These are phyloP conservation scores for Aspergillus bertholletiae DNA, from an alignment of 495 filamentous ascomycete genomes.

Conservation along the genomic window DNA sequence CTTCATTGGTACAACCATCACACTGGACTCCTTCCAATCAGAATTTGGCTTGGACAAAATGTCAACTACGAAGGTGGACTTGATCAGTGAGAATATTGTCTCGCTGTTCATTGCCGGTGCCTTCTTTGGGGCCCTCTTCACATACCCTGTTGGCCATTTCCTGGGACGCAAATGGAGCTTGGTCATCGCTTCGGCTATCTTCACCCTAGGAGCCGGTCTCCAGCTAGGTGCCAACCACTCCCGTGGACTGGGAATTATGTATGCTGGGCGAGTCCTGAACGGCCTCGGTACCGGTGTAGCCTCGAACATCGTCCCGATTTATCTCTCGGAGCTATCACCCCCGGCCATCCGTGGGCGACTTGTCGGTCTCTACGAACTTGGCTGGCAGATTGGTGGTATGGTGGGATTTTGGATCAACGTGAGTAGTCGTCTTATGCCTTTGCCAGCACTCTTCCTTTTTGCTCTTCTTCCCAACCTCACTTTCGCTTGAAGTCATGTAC, in stretches of 20 bases:
- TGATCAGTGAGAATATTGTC: slow-evolving; percentile 64
- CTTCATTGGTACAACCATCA: slow-evolving; percentile 68
- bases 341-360: slow-evolving; percentile 76
- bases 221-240: slow-evolving; percentile 57
- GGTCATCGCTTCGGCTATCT: slow-evolving; percentile 49
- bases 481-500: too few species aligned
- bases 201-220: slow-evolving; percentile 61
- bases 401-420: slow-evolving; percentile 73
- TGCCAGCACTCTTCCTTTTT: neutral
- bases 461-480: neutral
- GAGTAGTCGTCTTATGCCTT: slow-evolving; percentile 9
- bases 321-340: slow-evolving; percentile 74
- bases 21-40: slow-evolving; percentile 53
- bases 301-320: slow-evolving; percentile 73
- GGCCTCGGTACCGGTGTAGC: slow-evolving; percentile 74
- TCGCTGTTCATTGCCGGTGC: slow-evolving; percentile 66
- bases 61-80: slow-evolving; percentile 29
- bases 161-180: slow-evolving; percentile 56
- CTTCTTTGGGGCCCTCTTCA: slow-evolving; percentile 63
- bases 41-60: slow-evolving; percentile 55
- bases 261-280: slow-evolving; percentile 66
- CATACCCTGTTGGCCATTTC: slow-evolving; percentile 55
- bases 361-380: slow-evolving; percentile 70
- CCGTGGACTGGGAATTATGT: slow-evolving; percentile 58
- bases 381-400: slow-evolving; percentile 69